Base-by-base conservation (phyloP, 202 grass and related monocot genomes). In the Dendrocalamus latiflorus region DNA sequence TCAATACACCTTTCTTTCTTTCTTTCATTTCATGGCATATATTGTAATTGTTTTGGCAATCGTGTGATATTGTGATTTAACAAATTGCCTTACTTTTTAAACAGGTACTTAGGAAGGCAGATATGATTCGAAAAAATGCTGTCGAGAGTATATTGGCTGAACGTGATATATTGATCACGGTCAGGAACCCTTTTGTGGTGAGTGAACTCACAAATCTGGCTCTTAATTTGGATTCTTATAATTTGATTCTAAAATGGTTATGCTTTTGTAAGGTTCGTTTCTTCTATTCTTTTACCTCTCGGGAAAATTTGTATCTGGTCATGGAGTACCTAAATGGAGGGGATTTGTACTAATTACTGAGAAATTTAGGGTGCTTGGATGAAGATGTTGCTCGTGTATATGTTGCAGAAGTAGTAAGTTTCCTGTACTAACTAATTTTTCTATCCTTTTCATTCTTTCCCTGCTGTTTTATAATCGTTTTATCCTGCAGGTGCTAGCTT, bases 281-380 rank as follows among this genome's bases (percentile, higher is more conserved):
- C 87, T 99, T 99, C 86, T 99, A 94, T 92, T 99, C 97, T 49
- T 99, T 99, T 80, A 99, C 97, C 48, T 99, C 97, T 34, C 89
- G 93, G 74, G 93, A 96, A 62, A 99, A 99, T 88, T 90, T 99
- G 78, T 99, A 99, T 87, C 88, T 99, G 72, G 97, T 99, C 44
- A 99, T 99, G 97, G 97, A 99, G 86, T 99, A 99, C 81, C 86
- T 99, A 76, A 99, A 99, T 79, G 97, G 97, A 81, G 97, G 97
- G 22, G 97, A 99, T 68, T 72, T 99, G 68, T 99, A 99, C 80
- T 99, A 91, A 73, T 74, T 99, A 80, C 84, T 99, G 80, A 94
- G 93, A 89, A 99, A 92, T 88, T 94, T 99, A 75, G 97, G 93
- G 57, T 99, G 97, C 83, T 90, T 99, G 84, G 93, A 94, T 84